These are phyloP conservation scores for Triticum timopheevii DNA, from an alignment of 176 grass and related monocot genomes.

Conservation along the genomic window DNA sequence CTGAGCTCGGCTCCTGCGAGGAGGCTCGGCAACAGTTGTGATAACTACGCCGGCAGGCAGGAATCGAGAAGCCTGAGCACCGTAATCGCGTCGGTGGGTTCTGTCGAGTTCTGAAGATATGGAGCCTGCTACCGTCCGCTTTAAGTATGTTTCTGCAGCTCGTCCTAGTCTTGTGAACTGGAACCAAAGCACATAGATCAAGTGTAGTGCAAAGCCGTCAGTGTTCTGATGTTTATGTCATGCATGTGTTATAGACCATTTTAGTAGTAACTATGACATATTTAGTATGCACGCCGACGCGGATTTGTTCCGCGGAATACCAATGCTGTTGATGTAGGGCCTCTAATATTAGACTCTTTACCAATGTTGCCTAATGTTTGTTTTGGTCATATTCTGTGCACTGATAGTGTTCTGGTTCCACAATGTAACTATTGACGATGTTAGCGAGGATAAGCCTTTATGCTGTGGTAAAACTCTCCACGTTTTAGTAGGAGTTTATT, in stretches of 20 bases:
- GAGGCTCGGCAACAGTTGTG: slow-evolving; percentile 61
- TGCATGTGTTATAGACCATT: slow-evolving; percentile 52
- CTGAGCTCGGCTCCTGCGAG: slow-evolving; percentile 52
- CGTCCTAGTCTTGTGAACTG: slow-evolving; percentile 39
- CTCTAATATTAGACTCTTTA: slow-evolving; percentile 20
- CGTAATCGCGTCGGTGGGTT: slow-evolving; percentile 70
- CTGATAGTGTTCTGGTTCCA: slow-evolving; percentile 12
- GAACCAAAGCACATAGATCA: slow-evolving; percentile 53
- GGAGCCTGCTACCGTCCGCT: neutral
- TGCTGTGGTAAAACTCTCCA: neutral
- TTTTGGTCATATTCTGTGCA: slow-evolving; percentile 9
- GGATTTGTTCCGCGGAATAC: slow-evolving; percentile 14
- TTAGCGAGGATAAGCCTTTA: neutral
- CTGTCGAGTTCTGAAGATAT: slow-evolving; percentile 70
- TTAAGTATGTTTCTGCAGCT: slow-evolving; percentile 31
- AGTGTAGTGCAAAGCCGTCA: slow-evolving; percentile 22
- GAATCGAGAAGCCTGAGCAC: slow-evolving; percentile 58
- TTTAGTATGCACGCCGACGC: slow-evolving; percentile 29
- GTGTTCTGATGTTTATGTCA: slow-evolving; percentile 41
- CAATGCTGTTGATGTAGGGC: slow-evolving; percentile 49
- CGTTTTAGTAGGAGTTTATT: neutral
- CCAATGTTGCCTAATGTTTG: slow-evolving; percentile 1
- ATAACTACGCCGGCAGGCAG: slow-evolving; percentile 58
- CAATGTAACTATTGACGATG: neutral
- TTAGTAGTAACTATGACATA: slow-evolving; percentile 24